Evolutionary conservation across 768 basidiomycete species (phyloP).

Genomic region (Rhizopogon salebrosus): DNA sequence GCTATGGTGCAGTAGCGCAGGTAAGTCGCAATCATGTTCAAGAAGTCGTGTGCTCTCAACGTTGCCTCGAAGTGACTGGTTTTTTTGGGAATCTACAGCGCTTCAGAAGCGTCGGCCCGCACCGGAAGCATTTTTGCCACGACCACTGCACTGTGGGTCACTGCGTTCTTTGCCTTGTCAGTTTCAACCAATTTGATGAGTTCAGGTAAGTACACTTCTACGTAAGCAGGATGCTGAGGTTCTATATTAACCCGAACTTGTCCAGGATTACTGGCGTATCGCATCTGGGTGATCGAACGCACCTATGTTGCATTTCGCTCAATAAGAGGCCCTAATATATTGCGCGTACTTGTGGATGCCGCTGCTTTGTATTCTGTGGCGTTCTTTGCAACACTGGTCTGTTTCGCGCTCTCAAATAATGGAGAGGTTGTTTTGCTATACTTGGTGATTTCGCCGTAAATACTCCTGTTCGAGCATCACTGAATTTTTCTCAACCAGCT

Average conservation of each 20-base stretch:
- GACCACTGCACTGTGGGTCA: constrained; percentile 4
- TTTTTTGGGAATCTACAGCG: background rate
- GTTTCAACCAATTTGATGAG: constrained; percentile 4
- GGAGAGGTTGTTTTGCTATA: constrained; percentile 3
- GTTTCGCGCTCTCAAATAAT: constrained; percentile 1
- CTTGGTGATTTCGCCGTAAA: constrained; percentile 8
- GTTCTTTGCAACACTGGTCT: constrained; percentile 1
- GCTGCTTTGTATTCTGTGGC: constrained; percentile 3
- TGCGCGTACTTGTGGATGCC: constrained; percentile 5
- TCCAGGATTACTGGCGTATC: constrained; percentile 6
- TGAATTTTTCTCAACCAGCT: background rate
- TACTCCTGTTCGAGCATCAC: background rate
- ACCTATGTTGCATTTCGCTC: background rate
- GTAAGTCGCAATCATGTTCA: background rate
- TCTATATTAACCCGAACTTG: background rate
- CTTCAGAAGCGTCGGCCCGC: background rate
- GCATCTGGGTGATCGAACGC: constrained; percentile 4
- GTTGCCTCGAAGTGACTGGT: background rate
- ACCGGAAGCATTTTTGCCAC: background rate
- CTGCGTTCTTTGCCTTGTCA: constrained; percentile 3
- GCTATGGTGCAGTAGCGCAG: constrained; percentile 4
- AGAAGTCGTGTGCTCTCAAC: background rate
- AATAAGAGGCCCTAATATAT: background rate
- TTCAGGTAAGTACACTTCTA: background rate
- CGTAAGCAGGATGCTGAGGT: no score